Conservation (phyloP, 2,329 filamentous ascomycete genomes). For the Xylaria sp. region DNA sequence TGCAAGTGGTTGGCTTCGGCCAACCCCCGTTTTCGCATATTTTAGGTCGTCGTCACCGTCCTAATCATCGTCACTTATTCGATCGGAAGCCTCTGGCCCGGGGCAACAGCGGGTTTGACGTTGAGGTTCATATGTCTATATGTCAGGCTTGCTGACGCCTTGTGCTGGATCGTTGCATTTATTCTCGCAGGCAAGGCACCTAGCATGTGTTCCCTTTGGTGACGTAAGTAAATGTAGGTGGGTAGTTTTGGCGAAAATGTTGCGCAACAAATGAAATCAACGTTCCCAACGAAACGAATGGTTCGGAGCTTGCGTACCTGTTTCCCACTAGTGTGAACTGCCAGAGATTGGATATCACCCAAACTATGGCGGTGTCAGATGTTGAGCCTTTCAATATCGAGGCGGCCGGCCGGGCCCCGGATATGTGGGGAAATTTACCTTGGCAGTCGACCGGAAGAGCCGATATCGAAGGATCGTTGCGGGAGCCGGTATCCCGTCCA, state of each 20-base stretch:
- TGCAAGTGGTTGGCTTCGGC: slow-evolving; percentile 16
- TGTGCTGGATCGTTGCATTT: slow-evolving; percentile 25
- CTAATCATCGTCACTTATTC: neutral
- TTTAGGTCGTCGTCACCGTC: slow-evolving; percentile 10
- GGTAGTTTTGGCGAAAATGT: slow-evolving; percentile 25
- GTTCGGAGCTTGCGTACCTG: slow-evolving; percentile 13
- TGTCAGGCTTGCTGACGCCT: slow-evolving; percentile 22
- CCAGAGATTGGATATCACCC: slow-evolving; percentile 20
- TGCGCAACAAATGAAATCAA: slow-evolving; percentile 22
- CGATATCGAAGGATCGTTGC: slow-evolving; percentile 27
- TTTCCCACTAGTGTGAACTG: slow-evolving; percentile 27
- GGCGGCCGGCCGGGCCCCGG: slow-evolving; percentile 13
- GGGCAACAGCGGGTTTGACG: too few species aligned
- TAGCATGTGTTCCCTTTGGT: slow-evolving; percentile 25
- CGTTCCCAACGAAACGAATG: slow-evolving; percentile 21
- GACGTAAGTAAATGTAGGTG: slow-evolving; percentile 26
- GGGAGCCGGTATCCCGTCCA: slow-evolving; percentile 25
- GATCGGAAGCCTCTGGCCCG: neutral
- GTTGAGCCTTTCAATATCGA: slow-evolving; percentile 19
- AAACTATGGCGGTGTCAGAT: slow-evolving; percentile 21
- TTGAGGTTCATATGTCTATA: slow-evolving; percentile 18
- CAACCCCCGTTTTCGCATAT: slow-evolving; percentile 10
- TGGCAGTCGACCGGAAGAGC: slow-evolving; percentile 23
- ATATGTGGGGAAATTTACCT: slow-evolving; percentile 20
- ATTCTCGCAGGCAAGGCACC: slow-evolving; percentile 22